Evolutionary conservation across 179 eudicot genomes (phyloP).

Genomic region (Silene noctiflora): DNA sequence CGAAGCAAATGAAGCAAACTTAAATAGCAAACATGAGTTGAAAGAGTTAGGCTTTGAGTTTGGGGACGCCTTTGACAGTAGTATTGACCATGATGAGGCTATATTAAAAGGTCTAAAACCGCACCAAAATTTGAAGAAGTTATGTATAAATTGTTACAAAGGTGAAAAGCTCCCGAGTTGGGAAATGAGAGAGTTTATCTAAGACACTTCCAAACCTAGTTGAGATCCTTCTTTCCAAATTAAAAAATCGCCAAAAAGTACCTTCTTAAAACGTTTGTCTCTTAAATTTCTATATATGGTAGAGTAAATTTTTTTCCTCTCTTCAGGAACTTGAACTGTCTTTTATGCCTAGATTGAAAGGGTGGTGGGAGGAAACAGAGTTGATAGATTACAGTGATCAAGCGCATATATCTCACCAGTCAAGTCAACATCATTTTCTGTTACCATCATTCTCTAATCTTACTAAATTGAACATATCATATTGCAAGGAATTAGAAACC

Average conservation of each 20-base stretch:
- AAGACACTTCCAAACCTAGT: slow-evolving; percentile 28
- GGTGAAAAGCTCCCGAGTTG: slow-evolving; percentile 29
- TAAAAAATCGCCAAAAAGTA: slow-evolving; percentile 19
- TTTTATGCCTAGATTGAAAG: slow-evolving; percentile 9
- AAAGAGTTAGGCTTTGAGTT: neutral
- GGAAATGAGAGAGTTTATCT: slow-evolving; percentile 20
- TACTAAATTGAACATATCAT: neutral
- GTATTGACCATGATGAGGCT: neutral
- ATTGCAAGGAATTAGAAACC: neutral
- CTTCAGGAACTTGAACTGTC: slow-evolving; percentile 14
- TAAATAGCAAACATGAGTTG: slow-evolving; percentile 2
- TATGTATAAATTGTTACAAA: slow-evolving; percentile 5
- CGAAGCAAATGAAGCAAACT: slow-evolving; percentile 22
- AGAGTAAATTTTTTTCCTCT: slow-evolving; percentile 31
- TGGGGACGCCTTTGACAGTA: neutral
- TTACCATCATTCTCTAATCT: neutral
- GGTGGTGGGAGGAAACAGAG: slow-evolving; percentile 22
- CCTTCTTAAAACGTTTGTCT: slow-evolving; percentile 27
- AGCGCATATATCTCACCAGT: no score
- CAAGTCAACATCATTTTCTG: neutral
- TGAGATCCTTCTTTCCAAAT: slow-evolving; percentile 6
- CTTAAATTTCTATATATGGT: neutral
- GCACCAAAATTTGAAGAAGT: slow-evolving; percentile 12
- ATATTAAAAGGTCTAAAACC: slow-evolving; percentile 30
- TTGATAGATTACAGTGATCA: neutral